A percentile compares a stretch with the other conserved stretches of the same genome.
These are phyloP conservation scores for Hypoxylon perforatum DNA, from an alignment of 495 filamentous ascomycete genomes.

Conservation along the genomic window DNA sequence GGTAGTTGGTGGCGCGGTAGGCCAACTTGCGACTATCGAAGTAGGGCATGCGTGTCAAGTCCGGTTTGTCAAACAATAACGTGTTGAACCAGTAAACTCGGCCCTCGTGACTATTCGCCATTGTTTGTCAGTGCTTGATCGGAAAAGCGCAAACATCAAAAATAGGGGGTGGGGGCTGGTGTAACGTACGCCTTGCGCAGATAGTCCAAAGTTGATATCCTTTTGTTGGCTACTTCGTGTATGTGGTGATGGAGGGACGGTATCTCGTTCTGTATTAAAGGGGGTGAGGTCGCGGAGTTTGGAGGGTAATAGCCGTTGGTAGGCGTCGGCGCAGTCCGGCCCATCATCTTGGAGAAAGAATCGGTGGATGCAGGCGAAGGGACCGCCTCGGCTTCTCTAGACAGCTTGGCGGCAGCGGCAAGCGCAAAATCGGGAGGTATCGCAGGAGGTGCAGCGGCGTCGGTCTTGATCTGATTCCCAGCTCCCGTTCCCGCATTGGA, in stretches of 20 bases:
- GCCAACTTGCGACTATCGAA: conserved; percentile 84
- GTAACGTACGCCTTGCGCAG: conserved; percentile 83
- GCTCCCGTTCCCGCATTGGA: conserved; percentile 42
- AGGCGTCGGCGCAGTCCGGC: conserved; percentile 49
- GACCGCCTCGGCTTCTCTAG: conserved; percentile 46
- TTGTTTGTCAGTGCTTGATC: conserved; percentile 37
- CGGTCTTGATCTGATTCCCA: conserved; percentile 44
- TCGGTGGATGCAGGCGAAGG: conserved; percentile 49
- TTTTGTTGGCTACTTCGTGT: conserved; percentile 87
- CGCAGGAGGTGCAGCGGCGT: conserved; percentile 52
- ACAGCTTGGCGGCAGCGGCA: conserved; percentile 53
- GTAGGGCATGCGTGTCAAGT: conserved; percentile 84
- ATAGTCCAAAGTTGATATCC: conserved; percentile 96
- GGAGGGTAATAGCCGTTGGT: conserved; percentile 43
- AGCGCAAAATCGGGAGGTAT: conserved; percentile 53
- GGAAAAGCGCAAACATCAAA: conserved; percentile 7
- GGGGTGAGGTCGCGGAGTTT: conserved; percentile 44
- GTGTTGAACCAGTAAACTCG: conserved; percentile 98
- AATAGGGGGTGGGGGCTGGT: background rate
- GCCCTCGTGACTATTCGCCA: conserved; percentile 79
- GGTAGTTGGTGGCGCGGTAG: conserved; percentile 88
- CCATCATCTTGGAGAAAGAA: conserved; percentile 58
- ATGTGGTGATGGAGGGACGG: conserved; percentile 77
- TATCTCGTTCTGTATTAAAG: conserved; percentile 52
- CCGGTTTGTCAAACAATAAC: conserved; percentile 84